Base-by-base conservation (phyloP, 495 filamentous ascomycete genomes). In the Bacidia gigantensis region DNA sequence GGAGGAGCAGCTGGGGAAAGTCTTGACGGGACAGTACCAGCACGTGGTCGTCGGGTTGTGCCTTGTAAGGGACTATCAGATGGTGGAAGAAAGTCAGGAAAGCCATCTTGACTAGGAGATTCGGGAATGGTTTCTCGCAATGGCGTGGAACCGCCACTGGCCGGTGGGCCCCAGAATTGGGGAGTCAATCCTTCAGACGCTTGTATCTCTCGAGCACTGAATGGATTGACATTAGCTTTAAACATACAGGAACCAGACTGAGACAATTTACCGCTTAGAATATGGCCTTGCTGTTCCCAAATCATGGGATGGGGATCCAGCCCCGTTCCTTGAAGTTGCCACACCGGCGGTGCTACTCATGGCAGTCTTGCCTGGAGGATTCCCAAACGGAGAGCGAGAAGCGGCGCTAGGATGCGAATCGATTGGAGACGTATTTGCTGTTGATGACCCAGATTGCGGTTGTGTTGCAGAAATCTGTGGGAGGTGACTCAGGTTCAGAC, bases 241-340 rank as follows among this genome's bases (percentile, higher is more conserved):
- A 9, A 26, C 45, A 41, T 11, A 24, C 21, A n/a, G 12, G 21
- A 22, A 17, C 42, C 5, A 35, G 14, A 20, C n/a, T 29, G 3
- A 3, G 3, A 49, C n/a, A 38, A 10, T 82, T 63, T 78, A 97
- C 92, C 92, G 80, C 72, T 96, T 96, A 49, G 89, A 86, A 67
- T 84, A 98, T 44, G 66, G 69, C 79, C 66, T 66, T 35, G 53
- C 53, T 21, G 46, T 44, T 54, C 83, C 81, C 62, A 80, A 75
- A 54, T 97, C 93, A 70, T 95, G 89, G 66, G 90, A 95, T 60
- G 92, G 92, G 75, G 92, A 98, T 67, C 89, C 92, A 75, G 88
- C 82, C 73, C 89, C 89, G 57, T 89, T 79, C 67, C 93, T 82
- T 61, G 82, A 73, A 64, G 71, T 80, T 58, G 81, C 82, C 54